These are phyloP conservation scores for Apiotrichum mycotoxinovorans DNA, from an alignment of 1,284 basidiomycete genomes.

Conservation along the genomic window DNA sequence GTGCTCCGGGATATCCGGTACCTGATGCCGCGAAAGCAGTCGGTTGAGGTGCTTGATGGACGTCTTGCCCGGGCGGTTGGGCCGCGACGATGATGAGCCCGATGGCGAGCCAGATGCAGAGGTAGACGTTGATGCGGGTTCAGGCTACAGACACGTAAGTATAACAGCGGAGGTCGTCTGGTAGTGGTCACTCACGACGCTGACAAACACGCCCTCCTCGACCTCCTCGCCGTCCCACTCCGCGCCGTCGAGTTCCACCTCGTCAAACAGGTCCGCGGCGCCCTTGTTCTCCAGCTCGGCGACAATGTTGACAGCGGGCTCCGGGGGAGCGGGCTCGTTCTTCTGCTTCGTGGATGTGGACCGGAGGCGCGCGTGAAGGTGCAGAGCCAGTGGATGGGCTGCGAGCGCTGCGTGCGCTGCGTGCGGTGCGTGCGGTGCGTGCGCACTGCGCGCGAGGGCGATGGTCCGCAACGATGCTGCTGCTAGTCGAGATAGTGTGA, in stretches of 20 bases:
- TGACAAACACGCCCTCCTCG: slow-evolving; percentile 16
- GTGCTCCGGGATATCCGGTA: slow-evolving; percentile 36
- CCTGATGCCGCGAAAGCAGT: slow-evolving; percentile 28
- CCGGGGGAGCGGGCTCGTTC: not conserved
- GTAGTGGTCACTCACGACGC: slow-evolving; percentile 15
- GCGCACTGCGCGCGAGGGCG: too few species aligned
- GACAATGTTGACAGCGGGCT: not conserved
- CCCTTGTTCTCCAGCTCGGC: not conserved
- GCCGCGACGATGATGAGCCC: slow-evolving; percentile 13
- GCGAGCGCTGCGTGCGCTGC: too few species aligned
- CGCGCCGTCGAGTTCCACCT: slow-evolving; percentile 9
- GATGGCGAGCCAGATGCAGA: too few species aligned
- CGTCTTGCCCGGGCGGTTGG: not conserved
- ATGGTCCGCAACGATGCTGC: too few species aligned
- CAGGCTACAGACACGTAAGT: too few species aligned
- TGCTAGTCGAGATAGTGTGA: too few species aligned
- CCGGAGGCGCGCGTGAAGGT: not conserved
- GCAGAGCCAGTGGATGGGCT: not conserved
- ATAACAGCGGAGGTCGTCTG: too few species aligned
- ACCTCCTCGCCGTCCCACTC: slow-evolving; percentile 20
- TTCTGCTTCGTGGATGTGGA: not conserved
- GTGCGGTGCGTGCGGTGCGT: too few species aligned
- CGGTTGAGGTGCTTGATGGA: slow-evolving; percentile 45
- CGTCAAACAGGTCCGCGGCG: slow-evolving; percentile 12
- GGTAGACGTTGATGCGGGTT: too few species aligned